These are phyloP conservation scores for Saccharomycopsis guyanensis DNA, from an alignment of 805 yeast genomes.

Conservation along the genomic window DNA sequence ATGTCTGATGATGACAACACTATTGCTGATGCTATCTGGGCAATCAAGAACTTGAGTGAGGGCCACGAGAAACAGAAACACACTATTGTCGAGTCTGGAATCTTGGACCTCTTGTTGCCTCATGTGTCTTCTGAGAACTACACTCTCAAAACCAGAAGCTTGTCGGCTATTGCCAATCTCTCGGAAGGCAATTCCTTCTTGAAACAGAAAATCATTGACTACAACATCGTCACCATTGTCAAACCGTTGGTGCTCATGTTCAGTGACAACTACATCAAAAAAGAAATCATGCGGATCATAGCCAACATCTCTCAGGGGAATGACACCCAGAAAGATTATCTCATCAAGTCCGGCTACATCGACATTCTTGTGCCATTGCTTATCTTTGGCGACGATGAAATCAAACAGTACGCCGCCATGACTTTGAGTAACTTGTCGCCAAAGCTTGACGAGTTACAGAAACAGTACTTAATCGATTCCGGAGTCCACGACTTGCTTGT, in stretches of 20 bases:
- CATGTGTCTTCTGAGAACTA: conserved; percentile 16
- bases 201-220: conserved; percentile 19
- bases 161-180: conserved; percentile 16
- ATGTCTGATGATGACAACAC: conserved; percentile 3
- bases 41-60: conserved; percentile 18
- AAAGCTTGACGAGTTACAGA: conserved; percentile 16
- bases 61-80: conserved; percentile 16
- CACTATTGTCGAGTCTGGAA: conserved; percentile 12
- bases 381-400: conserved; percentile 19
- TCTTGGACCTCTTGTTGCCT: conserved; percentile 14
- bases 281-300: conserved; percentile 19
- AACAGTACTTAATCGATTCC: conserved; percentile 19
- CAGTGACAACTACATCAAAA: conserved; percentile 15
- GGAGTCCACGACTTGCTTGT: conserved; percentile 18
- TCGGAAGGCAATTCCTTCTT: conserved; percentile 13
- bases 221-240: conserved; percentile 12
- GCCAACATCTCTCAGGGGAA: conserved; percentile 15
- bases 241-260: conserved; percentile 20
- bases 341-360: conserved; percentile 14
- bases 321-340: conserved; percentile 11
- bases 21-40: conserved; percentile 20
- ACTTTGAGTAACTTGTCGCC: conserved; percentile 16
- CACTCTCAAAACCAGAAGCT: conserved; percentile 16
- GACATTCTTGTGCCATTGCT: conserved; percentile 20
- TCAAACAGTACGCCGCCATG: conserved; percentile 16